Evolutionary conservation across 305 asterid species (phyloP).

Genomic region (Fraxinus albicans): DNA sequence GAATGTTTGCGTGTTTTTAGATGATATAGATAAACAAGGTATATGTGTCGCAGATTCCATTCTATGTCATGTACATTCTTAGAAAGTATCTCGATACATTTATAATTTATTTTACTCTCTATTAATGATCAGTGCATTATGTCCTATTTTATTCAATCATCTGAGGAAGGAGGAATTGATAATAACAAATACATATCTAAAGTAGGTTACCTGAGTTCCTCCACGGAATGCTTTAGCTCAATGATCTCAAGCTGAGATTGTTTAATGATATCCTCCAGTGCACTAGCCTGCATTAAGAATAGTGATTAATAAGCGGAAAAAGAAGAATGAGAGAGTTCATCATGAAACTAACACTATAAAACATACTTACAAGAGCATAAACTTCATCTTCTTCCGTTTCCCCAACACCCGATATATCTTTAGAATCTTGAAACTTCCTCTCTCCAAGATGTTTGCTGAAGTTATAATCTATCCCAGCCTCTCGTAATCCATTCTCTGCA

Average conservation of each 20-base stretch:
- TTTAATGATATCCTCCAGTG: conserved; percentile 84
- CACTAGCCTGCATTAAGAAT: conserved; percentile 62
- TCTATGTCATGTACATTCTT: background rate
- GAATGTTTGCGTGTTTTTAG: background rate
- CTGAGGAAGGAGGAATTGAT: background rate
- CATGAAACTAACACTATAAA: conserved; percentile 12
- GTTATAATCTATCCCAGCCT: conserved; percentile 83
- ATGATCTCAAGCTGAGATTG: conserved; percentile 95
- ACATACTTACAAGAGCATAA: conserved; percentile 51
- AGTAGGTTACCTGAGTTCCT: conserved; percentile 70
- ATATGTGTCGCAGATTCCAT: background rate
- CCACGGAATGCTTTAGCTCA: conserved; percentile 88
- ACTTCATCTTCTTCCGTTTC: conserved; percentile 78
- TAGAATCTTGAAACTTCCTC: conserved; percentile 38
- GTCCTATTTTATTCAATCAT: background rate
- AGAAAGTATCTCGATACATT: background rate
- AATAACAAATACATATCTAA: background rate
- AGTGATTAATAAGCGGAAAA: conserved; percentile 25
- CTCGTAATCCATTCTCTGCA: conserved; percentile 85
- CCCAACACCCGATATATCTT: conserved; percentile 40
- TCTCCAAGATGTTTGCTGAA: conserved; percentile 51
- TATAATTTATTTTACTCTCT: background rate
- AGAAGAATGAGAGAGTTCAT: conserved; percentile 14
- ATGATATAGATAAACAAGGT: background rate
- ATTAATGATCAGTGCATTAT: background rate